Conservation (phyloP, 2,329 filamentous ascomycete species). For the Sphaerulina populicola region DNA sequence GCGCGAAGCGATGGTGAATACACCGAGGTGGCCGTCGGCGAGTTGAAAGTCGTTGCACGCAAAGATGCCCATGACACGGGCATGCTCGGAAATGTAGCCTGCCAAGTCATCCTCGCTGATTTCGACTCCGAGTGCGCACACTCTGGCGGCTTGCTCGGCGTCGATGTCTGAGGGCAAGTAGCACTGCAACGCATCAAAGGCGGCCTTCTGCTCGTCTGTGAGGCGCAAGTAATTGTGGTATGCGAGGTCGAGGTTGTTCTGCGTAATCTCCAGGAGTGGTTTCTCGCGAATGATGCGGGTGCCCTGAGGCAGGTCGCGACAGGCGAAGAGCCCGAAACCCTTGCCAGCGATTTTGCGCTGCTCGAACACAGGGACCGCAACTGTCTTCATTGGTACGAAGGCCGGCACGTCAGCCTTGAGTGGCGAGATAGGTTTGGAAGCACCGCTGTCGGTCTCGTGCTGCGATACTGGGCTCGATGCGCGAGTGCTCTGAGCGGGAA, state of each 20-base stretch:
- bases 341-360: slow-evolving; percentile 17
- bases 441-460: not conserved
- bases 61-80: slow-evolving; percentile 24
- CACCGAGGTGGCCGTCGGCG: slow-evolving; percentile 10
- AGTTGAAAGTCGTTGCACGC: slow-evolving; percentile 23
- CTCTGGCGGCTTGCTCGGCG: slow-evolving; percentile 16
- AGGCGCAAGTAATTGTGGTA: slow-evolving; percentile 21
- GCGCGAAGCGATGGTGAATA: slow-evolving; percentile 18
- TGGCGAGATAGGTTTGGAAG: not conserved
- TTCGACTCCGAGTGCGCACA: slow-evolving; percentile 6
- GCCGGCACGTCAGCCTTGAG: slow-evolving; percentile 4
- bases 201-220: slow-evolving; percentile 9
- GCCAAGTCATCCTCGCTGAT: slow-evolving; percentile 9
- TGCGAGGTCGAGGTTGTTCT: slow-evolving; percentile 12
- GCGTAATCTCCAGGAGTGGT: slow-evolving; percentile 18
- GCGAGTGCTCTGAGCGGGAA: not conserved
- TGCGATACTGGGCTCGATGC: not conserved
- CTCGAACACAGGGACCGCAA: slow-evolving; percentile 9
- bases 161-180: slow-evolving; percentile 15
- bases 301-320: slow-evolving; percentile 18
- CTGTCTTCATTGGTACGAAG: not conserved
- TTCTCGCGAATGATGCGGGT: slow-evolving; percentile 24
- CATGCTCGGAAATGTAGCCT: slow-evolving; percentile 14
- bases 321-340: slow-evolving; percentile 25
- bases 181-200: slow-evolving; percentile 20